Conservation (phyloP, 2,329 filamentous ascomycete genomes). For the Geosmithia putterillii region DNA sequence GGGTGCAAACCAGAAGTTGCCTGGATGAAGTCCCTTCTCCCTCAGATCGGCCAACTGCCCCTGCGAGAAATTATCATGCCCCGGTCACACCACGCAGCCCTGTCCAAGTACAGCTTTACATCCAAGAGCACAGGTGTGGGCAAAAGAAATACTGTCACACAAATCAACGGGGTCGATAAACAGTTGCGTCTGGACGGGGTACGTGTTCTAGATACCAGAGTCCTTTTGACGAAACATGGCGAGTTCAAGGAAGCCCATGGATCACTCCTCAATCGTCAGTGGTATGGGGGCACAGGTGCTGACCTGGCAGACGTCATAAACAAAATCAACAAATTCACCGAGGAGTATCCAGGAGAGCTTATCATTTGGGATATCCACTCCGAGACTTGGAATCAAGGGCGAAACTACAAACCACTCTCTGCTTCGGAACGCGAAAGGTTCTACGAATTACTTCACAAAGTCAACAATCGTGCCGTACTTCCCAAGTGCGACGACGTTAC, state of each 20-base stretch:
- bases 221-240: not conserved
- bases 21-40: slow-evolving; percentile 17
- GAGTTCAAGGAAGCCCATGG: slow-evolving; percentile 6
- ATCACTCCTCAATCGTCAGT: slow-evolving; percentile 8
- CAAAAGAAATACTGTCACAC: slow-evolving; percentile 8
- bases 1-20: slow-evolving; percentile 3
- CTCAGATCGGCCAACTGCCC: slow-evolving; percentile 11
- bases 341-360: slow-evolving; percentile 16
- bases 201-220: slow-evolving; percentile 1
- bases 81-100: slow-evolving; percentile 17
- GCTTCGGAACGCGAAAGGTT: slow-evolving; percentile 5
- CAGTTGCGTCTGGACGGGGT: slow-evolving; percentile 14
- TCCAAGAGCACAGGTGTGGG: slow-evolving; percentile 4
- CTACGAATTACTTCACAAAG: slow-evolving; percentile 8
- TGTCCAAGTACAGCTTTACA: slow-evolving; percentile 6
- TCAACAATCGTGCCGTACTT: slow-evolving; percentile 10
- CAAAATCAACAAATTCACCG: slow-evolving; percentile 15
- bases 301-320: slow-evolving; percentile 13
- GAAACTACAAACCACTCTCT: not conserved
- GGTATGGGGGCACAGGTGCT: slow-evolving; percentile 10
- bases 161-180: slow-evolving; percentile 11
- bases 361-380: slow-evolving; percentile 18
- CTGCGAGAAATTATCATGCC: slow-evolving; percentile 17
- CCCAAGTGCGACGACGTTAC: slow-evolving; percentile 12
- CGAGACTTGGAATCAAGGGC: not conserved